Evolutionary conservation across 1,284 basidiomycete genomes (phyloP), one percentile per base, ranked within the genome.

Genomic region (Anthracocystis walkeri): DNA sequence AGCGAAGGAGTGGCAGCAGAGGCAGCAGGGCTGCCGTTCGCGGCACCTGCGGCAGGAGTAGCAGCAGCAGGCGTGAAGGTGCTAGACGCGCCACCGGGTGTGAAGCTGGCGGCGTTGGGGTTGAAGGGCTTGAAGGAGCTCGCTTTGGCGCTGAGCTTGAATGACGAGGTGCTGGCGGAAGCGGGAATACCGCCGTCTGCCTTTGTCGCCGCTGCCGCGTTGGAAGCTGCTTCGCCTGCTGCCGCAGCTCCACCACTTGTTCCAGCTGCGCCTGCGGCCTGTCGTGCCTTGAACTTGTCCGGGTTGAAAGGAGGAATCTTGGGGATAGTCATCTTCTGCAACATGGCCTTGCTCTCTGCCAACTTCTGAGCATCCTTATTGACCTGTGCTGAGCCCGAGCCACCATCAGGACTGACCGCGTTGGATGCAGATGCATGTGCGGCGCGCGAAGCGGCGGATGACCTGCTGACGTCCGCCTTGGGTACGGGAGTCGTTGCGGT

Each of bases 301-400:
- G 93, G 92, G 83, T 91, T 92, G 89, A 96, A 98, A 6, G 95
- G 91, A 12, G 95, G 96, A 78, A 99, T 99, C 58, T 91, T 84
- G 77, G 94, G 92, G 67, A 98, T 95, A 81, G 86, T 85, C 86
- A 87, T 87, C 55, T 86, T 79, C 23, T 87, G 85, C 71, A 86
- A 86, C 87, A 77, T 75, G 4, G 71, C 69, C 55, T 80, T 78
- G 44, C 75, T 72, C 33, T 80, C 74, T 23, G 78, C 75, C n/a
- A 77, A 69, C 51, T 73, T 65, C 42, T 64, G 58, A 33, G 63
- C 67, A 25, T 69, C 56, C 44, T 54, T 41, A 58, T 49, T 56
- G 57, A 46, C 27, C 46, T 58, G 48, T 21, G 65, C 66, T 25
- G 61, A 54, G 35, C 64, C 65, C 25, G 62, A 65, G 52, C 67